Conservation (phyloP, 352 stramenopile genomes). For the Pythium guiyangense region DNA sequence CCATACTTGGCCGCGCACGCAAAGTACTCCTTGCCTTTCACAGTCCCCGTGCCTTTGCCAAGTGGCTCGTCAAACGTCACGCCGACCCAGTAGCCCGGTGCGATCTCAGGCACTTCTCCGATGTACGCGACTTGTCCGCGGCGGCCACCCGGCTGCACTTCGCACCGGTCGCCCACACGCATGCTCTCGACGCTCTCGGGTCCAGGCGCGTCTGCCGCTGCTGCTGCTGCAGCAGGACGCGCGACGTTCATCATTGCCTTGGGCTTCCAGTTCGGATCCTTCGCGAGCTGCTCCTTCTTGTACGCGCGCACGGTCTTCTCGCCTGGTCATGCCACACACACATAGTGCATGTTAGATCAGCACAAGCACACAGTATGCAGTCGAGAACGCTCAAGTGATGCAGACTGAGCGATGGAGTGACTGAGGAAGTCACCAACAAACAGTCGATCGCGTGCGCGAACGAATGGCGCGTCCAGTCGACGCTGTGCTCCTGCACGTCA, state of each 20-base stretch:
- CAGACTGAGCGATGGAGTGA: no score
- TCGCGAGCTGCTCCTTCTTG: slow-evolving; percentile 93
- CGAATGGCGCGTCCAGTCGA: no score
- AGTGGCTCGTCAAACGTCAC: slow-evolving; percentile 97
- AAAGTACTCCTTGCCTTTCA: slow-evolving; percentile 93
- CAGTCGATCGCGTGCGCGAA: no score
- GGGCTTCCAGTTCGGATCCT: slow-evolving; percentile 95
- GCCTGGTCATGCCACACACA: slow-evolving; percentile 24
- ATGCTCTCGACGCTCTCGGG: slow-evolving; percentile 81
- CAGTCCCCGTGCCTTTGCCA: slow-evolving; percentile 91
- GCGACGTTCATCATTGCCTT: slow-evolving; percentile 62
- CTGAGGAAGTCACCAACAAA: no score
- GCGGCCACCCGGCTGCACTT: slow-evolving; percentile 93
- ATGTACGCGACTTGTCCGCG: slow-evolving; percentile 91
- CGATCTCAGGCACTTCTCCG: slow-evolving; percentile 90
- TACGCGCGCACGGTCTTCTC: slow-evolving; percentile 97
- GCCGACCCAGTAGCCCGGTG: slow-evolving; percentile 91
- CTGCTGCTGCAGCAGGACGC: slow-evolving; percentile 21
- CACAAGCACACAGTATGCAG: neutral
- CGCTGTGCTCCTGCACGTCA: no score
- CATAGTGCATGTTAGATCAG: neutral
- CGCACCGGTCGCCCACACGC: slow-evolving; percentile 92
- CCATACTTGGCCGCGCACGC: slow-evolving; percentile 89
- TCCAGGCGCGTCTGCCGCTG: slow-evolving; percentile 32
- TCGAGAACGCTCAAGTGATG: neutral